phyloP scores from a whole-genome alignment of 2,329 filamentous ascomycete species.

The Penicillium sp. region DNA sequence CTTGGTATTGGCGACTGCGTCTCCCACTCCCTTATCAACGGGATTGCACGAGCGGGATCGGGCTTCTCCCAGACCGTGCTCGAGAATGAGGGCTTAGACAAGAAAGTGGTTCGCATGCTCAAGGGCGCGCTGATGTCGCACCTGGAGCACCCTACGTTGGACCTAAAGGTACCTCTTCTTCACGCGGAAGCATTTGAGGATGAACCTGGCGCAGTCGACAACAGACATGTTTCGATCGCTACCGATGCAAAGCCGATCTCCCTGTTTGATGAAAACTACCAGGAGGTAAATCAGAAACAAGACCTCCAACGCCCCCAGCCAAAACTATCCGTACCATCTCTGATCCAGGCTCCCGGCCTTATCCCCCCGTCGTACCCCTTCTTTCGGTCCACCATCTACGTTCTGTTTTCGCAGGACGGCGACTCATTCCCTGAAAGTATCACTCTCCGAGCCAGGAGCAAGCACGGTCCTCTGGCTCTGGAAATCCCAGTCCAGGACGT shows the following conservation, averaged over 20 bases:
- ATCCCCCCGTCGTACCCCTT: no score
- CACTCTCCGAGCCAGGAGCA: slow-evolving; percentile 2
- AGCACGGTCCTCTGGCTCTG: slow-evolving; percentile 1
- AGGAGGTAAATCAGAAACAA: no score
- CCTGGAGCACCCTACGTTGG: background rate
- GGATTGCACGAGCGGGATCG: slow-evolving; percentile 54
- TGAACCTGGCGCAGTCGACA: background rate
- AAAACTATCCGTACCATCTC: no score
- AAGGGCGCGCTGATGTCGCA: slow-evolving; percentile 55
- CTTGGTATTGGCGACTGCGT: slow-evolving; percentile 54
- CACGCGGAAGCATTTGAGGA: background rate
- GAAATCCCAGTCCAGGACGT: slow-evolving; percentile 5
- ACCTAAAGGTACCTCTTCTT: slow-evolving; percentile 2
- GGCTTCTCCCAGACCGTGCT: slow-evolving; percentile 60
- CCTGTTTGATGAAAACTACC: slow-evolving; percentile 1
- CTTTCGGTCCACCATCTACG: no score
- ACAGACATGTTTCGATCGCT: background rate
- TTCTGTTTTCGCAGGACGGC: no score
- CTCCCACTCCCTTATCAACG: slow-evolving; percentile 55
- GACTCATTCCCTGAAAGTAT: no score
- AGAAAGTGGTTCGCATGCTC: slow-evolving; percentile 65
- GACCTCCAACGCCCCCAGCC: no score
- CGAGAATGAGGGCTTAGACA: slow-evolving; percentile 59
- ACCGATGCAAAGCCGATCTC: background rate
- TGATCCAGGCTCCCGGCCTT: no score